phyloP scores from a whole-genome alignment of 257 asterid species.

The Solanum pimpinellifolium region DNA sequence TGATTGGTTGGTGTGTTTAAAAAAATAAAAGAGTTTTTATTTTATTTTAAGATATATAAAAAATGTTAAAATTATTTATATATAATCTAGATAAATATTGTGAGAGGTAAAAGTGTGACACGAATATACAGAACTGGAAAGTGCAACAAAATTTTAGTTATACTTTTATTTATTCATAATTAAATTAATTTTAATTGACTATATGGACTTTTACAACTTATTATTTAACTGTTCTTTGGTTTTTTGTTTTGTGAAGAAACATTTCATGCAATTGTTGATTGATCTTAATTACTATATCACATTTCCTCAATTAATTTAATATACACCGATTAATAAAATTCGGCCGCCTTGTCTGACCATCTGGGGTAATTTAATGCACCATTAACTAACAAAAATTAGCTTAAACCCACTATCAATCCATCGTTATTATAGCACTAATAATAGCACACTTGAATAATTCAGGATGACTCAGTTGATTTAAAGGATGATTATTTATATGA shows the following conservation, averaged over 20 bases:
- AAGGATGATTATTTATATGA: rapidly evolving
- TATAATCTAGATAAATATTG: too few relatives aligned
- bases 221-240: neutral
- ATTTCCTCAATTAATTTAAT: too few relatives aligned
- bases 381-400: neutral
- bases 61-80: too few relatives aligned
- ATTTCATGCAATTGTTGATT: neutral
- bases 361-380: neutral
- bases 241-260: neutral
- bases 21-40: too few relatives aligned
- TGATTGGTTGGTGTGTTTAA: neutral
- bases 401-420: neutral
- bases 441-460: neutral
- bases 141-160: too few relatives aligned
- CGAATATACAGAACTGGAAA: too few relatives aligned
- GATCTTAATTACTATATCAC: neutral
- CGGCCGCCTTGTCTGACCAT: neutral
- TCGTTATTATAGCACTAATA: too few relatives aligned
- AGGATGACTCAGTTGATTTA: too few relatives aligned
- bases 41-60: too few relatives aligned
- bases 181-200: too few relatives aligned
- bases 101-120: neutral
- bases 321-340: neutral
- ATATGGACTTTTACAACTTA: too few relatives aligned
- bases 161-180: too few relatives aligned